Conservation (phyloP, 1,284 basidiomycete species). For the Erythrobasidium hasegawianum region DNA sequence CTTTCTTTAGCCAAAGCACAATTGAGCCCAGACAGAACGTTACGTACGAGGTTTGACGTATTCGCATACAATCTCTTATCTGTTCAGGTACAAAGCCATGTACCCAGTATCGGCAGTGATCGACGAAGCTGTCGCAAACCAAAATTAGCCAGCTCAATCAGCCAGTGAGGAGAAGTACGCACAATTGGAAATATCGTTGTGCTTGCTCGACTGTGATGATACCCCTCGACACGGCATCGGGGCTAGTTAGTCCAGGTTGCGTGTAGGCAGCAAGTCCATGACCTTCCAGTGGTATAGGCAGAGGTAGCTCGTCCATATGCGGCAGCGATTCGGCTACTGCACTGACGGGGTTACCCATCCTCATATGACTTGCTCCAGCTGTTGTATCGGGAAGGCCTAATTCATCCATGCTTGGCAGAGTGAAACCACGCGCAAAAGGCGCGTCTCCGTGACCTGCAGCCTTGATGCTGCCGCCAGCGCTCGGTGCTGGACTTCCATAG, state of each 20-base stretch:
- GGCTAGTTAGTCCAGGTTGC: neutral
- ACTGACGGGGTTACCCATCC: slow-evolving; percentile 30
- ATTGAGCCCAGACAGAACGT: too few species aligned
- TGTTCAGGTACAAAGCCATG: slow-evolving; percentile 30
- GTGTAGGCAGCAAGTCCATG: neutral
- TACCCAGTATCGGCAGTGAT: slow-evolving; percentile 32
- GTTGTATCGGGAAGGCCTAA: slow-evolving; percentile 18
- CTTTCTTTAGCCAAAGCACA: too few species aligned
- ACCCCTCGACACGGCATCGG: slow-evolving; percentile 31
- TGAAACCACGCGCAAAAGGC: neutral
- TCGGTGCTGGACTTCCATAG: neutral
- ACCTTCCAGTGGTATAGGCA: neutral
- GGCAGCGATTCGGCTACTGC: slow-evolving; percentile 24
- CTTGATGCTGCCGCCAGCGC: neutral
- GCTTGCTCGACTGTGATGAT: slow-evolving; percentile 33
- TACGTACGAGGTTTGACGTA: slow-evolving; percentile 13
- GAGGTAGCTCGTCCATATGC: slow-evolving; percentile 15
- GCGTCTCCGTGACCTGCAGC: neutral
- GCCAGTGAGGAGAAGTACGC: neutral
- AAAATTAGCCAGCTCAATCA: neutral
- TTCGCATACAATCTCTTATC: slow-evolving; percentile 17
- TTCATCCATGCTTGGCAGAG: neutral
- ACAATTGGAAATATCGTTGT: slow-evolving; percentile 32
- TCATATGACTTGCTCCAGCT: slow-evolving; percentile 9
- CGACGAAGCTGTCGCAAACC: slow-evolving; percentile 16